phyloP scores from a whole-genome alignment of 495 filamentous ascomycete species.

The Pseudotulostoma volvatum region DNA sequence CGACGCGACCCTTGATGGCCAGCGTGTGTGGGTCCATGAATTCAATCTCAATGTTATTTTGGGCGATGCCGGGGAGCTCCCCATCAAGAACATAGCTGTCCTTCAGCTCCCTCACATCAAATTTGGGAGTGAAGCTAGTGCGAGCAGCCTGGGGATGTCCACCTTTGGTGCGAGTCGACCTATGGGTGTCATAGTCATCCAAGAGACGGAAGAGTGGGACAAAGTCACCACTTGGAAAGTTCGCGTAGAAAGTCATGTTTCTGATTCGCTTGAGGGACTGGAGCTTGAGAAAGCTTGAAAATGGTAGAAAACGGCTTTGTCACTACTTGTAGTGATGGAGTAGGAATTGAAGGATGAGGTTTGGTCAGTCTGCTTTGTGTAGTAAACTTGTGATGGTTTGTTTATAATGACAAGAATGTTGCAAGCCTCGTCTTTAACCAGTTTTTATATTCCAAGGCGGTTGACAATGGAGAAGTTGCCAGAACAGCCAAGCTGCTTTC shows the following conservation, averaged over 20 bases:
- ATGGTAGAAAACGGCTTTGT: too few relatives aligned
- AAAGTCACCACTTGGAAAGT: constrained; percentile 33
- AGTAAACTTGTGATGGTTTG: too few relatives aligned
- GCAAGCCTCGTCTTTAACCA: too few relatives aligned
- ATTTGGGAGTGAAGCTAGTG: constrained; percentile 48
- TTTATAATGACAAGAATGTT: too few relatives aligned
- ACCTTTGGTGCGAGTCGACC: constrained; percentile 11
- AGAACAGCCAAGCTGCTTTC: too few relatives aligned
- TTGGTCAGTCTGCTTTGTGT: too few relatives aligned
- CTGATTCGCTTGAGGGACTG: too few relatives aligned
- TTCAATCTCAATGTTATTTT: constrained; percentile 64
- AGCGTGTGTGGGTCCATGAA: constrained; percentile 70
- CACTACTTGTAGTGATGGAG: too few relatives aligned
- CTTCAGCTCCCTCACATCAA: constrained; percentile 61
- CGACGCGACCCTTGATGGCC: constrained; percentile 50
- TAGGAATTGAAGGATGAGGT: too few relatives aligned
- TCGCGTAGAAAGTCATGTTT: constrained; percentile 54
- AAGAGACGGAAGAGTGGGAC: constrained; percentile 57
- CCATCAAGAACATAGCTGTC: constrained; percentile 66
- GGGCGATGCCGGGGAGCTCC: constrained; percentile 71
- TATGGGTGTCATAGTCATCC: constrained; percentile 38
- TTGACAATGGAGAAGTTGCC: too few relatives aligned
- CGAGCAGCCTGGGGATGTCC: constrained; percentile 4
- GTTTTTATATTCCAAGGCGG: too few relatives aligned
- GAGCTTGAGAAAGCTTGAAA: too few relatives aligned